Percentiles rank a stretch among this genome's conserved stretches.
Evolutionary conservation across 2,329 filamentous ascomycete species (phyloP).

Genomic region (Thielaviopsis euricoi): DNA sequence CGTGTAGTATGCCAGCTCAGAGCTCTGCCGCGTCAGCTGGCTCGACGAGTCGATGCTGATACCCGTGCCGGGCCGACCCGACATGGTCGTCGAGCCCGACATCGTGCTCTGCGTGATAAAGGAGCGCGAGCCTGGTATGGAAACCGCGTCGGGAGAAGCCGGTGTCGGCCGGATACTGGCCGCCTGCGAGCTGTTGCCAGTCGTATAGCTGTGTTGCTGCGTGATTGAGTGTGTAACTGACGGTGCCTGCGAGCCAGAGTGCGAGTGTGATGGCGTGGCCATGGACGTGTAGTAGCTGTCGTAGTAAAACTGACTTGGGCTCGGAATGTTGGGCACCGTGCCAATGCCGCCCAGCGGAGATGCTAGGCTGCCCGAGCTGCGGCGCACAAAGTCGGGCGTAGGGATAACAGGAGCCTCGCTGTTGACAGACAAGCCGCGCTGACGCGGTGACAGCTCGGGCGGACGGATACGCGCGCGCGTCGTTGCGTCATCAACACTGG

Average conservation of each 20-base stretch:
- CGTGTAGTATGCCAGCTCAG: conserved; percentile 30
- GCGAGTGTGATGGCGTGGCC: not conserved
- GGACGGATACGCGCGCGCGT: conserved; percentile 31
- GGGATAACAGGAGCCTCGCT: conserved; percentile 47
- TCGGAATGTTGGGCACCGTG: conserved; percentile 19
- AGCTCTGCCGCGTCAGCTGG: conserved; percentile 30
- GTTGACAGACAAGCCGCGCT: conserved; percentile 43
- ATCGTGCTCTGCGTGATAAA: conserved; percentile 22
- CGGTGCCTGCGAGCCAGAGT: conserved; percentile 13
- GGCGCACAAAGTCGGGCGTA: conserved; percentile 47
- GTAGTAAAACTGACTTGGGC: conserved; percentile 39
- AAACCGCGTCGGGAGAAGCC: conserved; percentile 34
- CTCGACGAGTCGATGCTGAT: conserved; percentile 32
- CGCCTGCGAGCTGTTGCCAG: not conserved
- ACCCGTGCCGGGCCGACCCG: conserved; percentile 40
- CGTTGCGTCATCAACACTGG: conserved; percentile 32
- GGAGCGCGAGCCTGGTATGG: conserved; percentile 28
- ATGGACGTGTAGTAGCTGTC: conserved; percentile 32
- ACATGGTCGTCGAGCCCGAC: conserved; percentile 10
- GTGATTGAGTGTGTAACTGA: conserved; percentile 5
- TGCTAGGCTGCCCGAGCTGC: conserved; percentile 49
- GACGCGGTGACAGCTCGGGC: conserved; percentile 32
- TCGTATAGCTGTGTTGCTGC: not conserved
- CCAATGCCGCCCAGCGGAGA: conserved; percentile 36
- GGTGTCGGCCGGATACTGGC: conserved; percentile 25